Evolutionary conservation across 2,329 filamentous ascomycete genomes (phyloP).

Genomic region (Microdochium bolleyi): DNA sequence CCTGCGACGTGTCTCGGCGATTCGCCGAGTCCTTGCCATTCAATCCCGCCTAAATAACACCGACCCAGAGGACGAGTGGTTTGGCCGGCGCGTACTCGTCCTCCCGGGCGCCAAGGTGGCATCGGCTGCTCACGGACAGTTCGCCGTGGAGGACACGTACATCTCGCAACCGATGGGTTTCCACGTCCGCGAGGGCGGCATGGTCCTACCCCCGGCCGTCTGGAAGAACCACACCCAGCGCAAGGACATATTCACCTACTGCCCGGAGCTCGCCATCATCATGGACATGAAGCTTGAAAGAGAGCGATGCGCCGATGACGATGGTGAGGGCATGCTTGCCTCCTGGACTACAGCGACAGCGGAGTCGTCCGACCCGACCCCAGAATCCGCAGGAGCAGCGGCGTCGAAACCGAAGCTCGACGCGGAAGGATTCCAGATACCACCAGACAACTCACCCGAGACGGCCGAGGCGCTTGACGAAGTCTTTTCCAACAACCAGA

Average conservation of each 20-base stretch:
- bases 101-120: slow-evolving; percentile 41
- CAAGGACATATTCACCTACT: slow-evolving; percentile 43
- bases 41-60: slow-evolving; percentile 42
- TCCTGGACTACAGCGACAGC: background rate
- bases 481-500: background rate
- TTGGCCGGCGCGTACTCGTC: slow-evolving; percentile 36
- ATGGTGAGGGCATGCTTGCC: slow-evolving; percentile 5
- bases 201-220: slow-evolving; percentile 29
- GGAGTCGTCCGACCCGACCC: background rate
- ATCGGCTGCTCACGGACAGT: slow-evolving; percentile 25
- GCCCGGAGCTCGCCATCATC: slow-evolving; percentile 46
- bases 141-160: slow-evolving; percentile 42
- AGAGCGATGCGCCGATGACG: slow-evolving; percentile 32
- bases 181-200: slow-evolving; percentile 38
- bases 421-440: background rate
- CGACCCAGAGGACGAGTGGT: slow-evolving; percentile 48
- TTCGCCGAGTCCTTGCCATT: slow-evolving; percentile 36
- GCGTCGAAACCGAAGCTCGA: background rate
- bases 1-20: slow-evolving; percentile 42
- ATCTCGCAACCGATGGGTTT: slow-evolving; percentile 45
- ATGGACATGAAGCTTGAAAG: slow-evolving; percentile 48
- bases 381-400: background rate
- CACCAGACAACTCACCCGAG: background rate
- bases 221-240: slow-evolving; percentile 37
- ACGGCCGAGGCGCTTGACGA: background rate